Evolutionary conservation across 2,329 filamentous ascomycete species (phyloP).

Genomic region (Alternaria arbusti): DNA sequence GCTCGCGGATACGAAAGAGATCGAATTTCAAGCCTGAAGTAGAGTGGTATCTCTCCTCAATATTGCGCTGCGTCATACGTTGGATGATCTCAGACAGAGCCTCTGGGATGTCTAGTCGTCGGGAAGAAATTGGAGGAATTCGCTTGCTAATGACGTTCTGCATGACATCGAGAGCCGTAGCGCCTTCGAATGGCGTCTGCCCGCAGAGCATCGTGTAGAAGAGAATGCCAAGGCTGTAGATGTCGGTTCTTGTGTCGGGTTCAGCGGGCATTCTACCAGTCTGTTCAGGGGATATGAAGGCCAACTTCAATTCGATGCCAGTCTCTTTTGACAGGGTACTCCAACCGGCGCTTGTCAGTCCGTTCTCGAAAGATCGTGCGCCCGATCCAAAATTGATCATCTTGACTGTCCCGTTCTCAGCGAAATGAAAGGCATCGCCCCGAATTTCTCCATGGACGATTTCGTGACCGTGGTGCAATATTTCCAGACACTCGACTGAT

Average conservation of each 20-base stretch:
- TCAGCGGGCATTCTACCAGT: constrained; percentile 92
- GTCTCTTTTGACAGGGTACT: constrained; percentile 80
- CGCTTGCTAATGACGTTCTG: constrained; percentile 84
- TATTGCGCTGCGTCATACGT: constrained; percentile 89
- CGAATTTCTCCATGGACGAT: constrained; percentile 91
- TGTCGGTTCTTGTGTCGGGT: constrained; percentile 85
- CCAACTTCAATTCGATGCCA: constrained; percentile 85
- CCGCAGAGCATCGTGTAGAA: constrained; percentile 80
- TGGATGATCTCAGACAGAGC: constrained; percentile 82
- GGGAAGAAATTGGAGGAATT: constrained; percentile 76
- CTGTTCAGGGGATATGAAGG: constrained; percentile 93
- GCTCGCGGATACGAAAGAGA: constrained; percentile 73
- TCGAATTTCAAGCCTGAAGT: constrained; percentile 86
- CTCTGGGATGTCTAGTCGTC: constrained; percentile 83
- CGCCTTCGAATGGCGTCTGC: constrained; percentile 78
- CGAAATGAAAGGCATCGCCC: constrained; percentile 90
- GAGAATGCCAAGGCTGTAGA: constrained; percentile 87
- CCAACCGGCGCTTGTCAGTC: constrained; percentile 84
- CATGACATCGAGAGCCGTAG: constrained; percentile 85
- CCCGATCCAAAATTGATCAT: constrained; percentile 87
- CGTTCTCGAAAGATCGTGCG: constrained; percentile 86
- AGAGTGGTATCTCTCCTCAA: constrained; percentile 87
- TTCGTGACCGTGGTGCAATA: constrained; percentile 86
- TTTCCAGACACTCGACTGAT: constrained; percentile 82
- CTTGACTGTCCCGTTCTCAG: constrained; percentile 75